phyloP scores from a whole-genome alignment of 768 basidiomycete species.

The Pulveroboletus sp. region DNA sequence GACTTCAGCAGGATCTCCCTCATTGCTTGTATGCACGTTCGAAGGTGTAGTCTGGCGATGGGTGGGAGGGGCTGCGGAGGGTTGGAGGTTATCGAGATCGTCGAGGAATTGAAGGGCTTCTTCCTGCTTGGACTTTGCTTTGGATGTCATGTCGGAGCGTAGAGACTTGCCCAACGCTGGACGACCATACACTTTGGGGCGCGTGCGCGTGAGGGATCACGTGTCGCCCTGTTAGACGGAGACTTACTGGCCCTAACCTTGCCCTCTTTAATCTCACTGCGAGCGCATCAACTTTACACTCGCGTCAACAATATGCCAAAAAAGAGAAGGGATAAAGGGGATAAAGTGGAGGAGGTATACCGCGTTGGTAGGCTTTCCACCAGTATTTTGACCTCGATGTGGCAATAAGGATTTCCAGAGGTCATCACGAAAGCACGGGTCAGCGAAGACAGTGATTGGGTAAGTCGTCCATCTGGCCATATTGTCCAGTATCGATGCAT shows the following conservation, averaged over 20 bases:
- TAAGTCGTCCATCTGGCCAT: conserved; percentile 24
- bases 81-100: conserved; percentile 82
- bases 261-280: background rate
- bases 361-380: conserved; percentile 41
- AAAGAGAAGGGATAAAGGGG: conserved; percentile 27
- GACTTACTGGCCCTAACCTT: background rate
- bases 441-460: conserved; percentile 47
- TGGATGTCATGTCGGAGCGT: conserved; percentile 32
- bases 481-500: background rate
- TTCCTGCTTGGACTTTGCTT: conserved; percentile 72
- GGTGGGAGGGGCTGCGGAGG: conserved; percentile 28
- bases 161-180: background rate
- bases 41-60: conserved; percentile 20
- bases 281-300: background rate
- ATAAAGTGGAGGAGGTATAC: conserved; percentile 39
- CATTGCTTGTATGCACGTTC: conserved; percentile 30
- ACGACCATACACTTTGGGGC: background rate
- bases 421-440: conserved; percentile 59
- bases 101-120: conserved; percentile 93
- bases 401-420: conserved; percentile 35
- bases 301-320: conserved; percentile 15
- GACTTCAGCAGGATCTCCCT: conserved; percentile 74
- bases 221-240: conserved; percentile 5
- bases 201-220: conserved; percentile 11
- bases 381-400: background rate